Conservation (phyloP, 148 eudicot species). For the Polygonum aviculare region DNA sequence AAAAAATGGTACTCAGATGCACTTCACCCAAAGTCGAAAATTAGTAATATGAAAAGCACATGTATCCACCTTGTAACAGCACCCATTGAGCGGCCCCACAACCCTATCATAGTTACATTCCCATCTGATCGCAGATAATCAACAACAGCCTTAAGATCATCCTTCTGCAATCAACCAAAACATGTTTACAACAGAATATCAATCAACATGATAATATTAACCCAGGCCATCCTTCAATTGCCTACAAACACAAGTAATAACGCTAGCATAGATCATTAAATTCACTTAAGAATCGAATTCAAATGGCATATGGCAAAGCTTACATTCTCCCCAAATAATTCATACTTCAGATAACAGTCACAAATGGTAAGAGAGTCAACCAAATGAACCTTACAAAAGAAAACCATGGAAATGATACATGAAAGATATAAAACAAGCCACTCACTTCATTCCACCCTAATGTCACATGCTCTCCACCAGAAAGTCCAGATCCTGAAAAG, state of each 20-base stretch:
- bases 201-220: neutral
- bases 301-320: neutral
- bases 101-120: slow-evolving; percentile 77
- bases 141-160: slow-evolving; percentile 87
- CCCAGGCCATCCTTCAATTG: neutral
- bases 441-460: slow-evolving; percentile 97
- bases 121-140: slow-evolving; percentile 79
- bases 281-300: too few species aligned
- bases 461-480: slow-evolving; percentile 98
- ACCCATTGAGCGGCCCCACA: slow-evolving; percentile 99
- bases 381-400: slow-evolving; percentile 1
- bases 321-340: neutral
- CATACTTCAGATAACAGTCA: neutral
- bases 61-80: slow-evolving; percentile 77
- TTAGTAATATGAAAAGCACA: slow-evolving; percentile 11
- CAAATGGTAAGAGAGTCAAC: neutral
- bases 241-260: neutral
- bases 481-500: slow-evolving; percentile 96
- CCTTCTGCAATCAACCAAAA: slow-evolving; percentile 47
- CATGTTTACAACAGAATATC: neutral
- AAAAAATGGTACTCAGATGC: neutral
- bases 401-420: neutral
- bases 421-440: neutral
- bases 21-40: neutral
- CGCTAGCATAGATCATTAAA: neutral